A percentile compares a stretch with the other conserved stretches of the same genome.
These are phyloP conservation scores for Orbilia oligospora DNA, from an alignment of 2,329 filamentous ascomycete genomes.

Conservation along the genomic window DNA sequence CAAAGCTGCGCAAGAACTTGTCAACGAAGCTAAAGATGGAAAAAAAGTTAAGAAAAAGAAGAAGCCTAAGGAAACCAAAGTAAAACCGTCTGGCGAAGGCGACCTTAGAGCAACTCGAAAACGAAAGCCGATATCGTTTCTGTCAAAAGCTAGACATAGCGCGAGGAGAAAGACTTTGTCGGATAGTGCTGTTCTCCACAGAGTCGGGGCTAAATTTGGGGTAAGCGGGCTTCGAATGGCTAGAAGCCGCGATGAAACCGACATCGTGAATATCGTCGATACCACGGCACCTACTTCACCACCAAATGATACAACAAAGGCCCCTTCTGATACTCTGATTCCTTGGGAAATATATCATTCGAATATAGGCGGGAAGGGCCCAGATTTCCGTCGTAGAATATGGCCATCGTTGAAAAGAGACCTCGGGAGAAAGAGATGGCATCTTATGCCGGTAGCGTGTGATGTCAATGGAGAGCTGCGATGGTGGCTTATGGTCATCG, in stretches of 20 bases:
- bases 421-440: conserved; percentile 40
- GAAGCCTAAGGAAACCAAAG: background rate
- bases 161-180: background rate
- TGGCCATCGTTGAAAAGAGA: conserved; percentile 41
- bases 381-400: conserved; percentile 32
- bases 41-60: background rate
- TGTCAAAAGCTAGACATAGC: background rate
- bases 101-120: too few relatives aligned
- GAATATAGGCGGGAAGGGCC: background rate
- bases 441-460: conserved; percentile 45
- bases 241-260: background rate
- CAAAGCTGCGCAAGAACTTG: conserved; percentile 23
- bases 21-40: conserved; percentile 11
- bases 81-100: background rate
- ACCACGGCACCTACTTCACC: background rate
- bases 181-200: background rate
- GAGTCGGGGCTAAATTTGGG: background rate
- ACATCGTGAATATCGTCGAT: background rate
- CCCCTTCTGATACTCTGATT: background rate
- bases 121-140: background rate
- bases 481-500: conserved; percentile 53
- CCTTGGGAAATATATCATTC: conserved; percentile 16
- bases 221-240: conserved; percentile 26
- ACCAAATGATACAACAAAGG: too few relatives aligned
- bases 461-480: conserved; percentile 41